Base-by-base conservation (phyloP, 2,329 filamentous ascomycete species). In the Fonsecaea nubica region DNA sequence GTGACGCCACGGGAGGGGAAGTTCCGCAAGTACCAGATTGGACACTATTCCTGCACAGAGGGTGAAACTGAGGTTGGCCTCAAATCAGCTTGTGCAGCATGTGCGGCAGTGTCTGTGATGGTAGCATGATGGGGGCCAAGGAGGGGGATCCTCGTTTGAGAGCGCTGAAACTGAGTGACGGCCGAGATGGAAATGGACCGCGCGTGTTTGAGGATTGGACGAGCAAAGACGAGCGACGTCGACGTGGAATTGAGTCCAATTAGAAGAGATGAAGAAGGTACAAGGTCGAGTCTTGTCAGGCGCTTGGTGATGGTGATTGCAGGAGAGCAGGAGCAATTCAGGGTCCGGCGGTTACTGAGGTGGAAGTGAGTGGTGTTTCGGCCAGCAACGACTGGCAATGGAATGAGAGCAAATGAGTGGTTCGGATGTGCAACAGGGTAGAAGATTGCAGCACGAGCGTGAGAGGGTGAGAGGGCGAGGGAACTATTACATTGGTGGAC, bases 221-320 rank as follows among this genome's bases (percentile, higher is more conserved):
- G 58, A 63, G 53, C 21, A 4, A 32, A 21, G 33, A 35, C 32
- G 7, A 55, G 33, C 53, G 50, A 21, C 35, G 55, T 50, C 48
- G 63, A 63, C 12, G 32, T 56, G 13, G 45, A 57, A 50, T 58
- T 55, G 36, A 42, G 45, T 53, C 65, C 65, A 64, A 67, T 67
- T 35, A 59, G 42, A 55, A 45, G 42, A 59, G 53, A 56, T 53
- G 62, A 52, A 36, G 35, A 21, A 56, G 54, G 30, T 48, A 52
- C 59, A 25, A 48, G 15, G 45, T 54, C 55, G 62, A 64, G 62
- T 55, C 55, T 55, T 42, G 55, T 61, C 52, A 63, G 66, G 66
- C 66, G 66, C 66, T 58, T 66, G 63, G 61, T 68, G 66, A 63
- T 65, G 66, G 63, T 68, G 66, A 68, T 68, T 68, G 60, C 63